These are phyloP conservation scores for Sarocladiaceae sp. DNA, from an alignment of 2,329 filamentous ascomycete genomes.

Conservation along the genomic window DNA sequence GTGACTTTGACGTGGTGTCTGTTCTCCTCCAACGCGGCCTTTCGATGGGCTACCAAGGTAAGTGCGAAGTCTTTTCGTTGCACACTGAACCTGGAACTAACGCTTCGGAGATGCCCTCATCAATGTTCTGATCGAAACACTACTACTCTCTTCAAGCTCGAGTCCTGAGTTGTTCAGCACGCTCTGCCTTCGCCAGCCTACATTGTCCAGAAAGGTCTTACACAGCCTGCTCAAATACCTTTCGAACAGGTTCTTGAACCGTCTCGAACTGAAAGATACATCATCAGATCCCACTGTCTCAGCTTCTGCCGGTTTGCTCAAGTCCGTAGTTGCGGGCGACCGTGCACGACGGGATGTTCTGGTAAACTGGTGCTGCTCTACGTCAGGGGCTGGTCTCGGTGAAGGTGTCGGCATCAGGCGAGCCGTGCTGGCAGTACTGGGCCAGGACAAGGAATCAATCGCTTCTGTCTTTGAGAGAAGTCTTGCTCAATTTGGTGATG, in stretches of 20 bases:
- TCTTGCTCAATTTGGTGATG: constrained; percentile 72
- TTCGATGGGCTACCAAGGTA: constrained; percentile 68
- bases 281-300: constrained; percentile 37
- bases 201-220: constrained; percentile 20
- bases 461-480: constrained; percentile 58
- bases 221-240: constrained; percentile 31
- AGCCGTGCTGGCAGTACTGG: constrained; percentile 54
- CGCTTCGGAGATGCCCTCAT: constrained; percentile 33
- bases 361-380: constrained; percentile 57
- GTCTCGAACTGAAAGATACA: constrained; percentile 24
- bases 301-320: constrained; percentile 53
- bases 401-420: constrained; percentile 60
- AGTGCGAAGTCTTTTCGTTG: constrained; percentile 13
- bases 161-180: constrained; percentile 20
- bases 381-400: constrained; percentile 59
- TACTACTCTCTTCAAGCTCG: constrained; percentile 27
- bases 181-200: constrained; percentile 23
- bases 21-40: constrained; percentile 53
- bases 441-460: constrained; percentile 44
- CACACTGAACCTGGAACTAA: constrained; percentile 13
- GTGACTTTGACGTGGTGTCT: constrained; percentile 30
- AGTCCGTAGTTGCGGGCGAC: constrained; percentile 39
- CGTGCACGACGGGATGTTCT: constrained; percentile 46
- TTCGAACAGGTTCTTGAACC: constrained; percentile 36
- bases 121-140: constrained; percentile 25